Conservation (phyloP, 495 filamentous ascomycete genomes). For the Sordaria brevicollis region DNA sequence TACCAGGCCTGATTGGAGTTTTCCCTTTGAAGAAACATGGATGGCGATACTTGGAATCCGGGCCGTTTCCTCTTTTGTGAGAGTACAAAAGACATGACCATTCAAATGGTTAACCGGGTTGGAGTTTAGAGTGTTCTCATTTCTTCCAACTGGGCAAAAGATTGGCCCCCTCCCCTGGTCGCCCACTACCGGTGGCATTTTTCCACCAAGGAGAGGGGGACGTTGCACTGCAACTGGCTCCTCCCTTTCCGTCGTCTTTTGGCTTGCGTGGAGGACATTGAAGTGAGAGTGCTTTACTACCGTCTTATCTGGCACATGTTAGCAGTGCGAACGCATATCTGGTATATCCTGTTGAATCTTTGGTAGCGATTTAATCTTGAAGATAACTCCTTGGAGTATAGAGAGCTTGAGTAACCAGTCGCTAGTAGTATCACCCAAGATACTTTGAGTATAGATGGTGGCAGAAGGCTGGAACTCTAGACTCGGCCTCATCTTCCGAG, state of each 20-base stretch:
- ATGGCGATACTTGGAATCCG: background rate
- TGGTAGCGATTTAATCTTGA: background rate
- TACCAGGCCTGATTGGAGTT: constrained; percentile 1
- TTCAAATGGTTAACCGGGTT: background rate
- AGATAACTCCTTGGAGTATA: background rate
- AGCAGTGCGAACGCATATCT: background rate
- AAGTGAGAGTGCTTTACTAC: background rate
- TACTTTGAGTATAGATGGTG: background rate
- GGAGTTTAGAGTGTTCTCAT: background rate
- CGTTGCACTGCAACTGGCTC: background rate
- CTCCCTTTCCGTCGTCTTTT: background rate
- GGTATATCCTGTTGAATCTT: background rate
- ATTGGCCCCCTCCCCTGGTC: background rate
- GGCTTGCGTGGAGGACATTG: background rate
- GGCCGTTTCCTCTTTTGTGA: constrained; percentile 4
- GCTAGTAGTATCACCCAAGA: background rate
- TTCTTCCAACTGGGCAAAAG: background rate
- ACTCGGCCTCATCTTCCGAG: background rate
- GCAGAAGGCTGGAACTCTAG: background rate
- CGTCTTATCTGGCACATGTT: background rate
- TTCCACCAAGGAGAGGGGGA: constrained; percentile 11
- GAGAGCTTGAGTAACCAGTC: background rate
- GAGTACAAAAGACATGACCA: background rate
- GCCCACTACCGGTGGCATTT: constrained; percentile 1
- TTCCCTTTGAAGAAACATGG: background rate